A percentile compares a stretch with the other conserved stretches of the same genome.
Evolutionary conservation across 768 basidiomycete genomes (phyloP).

Genomic region (Collybia mongolica): DNA sequence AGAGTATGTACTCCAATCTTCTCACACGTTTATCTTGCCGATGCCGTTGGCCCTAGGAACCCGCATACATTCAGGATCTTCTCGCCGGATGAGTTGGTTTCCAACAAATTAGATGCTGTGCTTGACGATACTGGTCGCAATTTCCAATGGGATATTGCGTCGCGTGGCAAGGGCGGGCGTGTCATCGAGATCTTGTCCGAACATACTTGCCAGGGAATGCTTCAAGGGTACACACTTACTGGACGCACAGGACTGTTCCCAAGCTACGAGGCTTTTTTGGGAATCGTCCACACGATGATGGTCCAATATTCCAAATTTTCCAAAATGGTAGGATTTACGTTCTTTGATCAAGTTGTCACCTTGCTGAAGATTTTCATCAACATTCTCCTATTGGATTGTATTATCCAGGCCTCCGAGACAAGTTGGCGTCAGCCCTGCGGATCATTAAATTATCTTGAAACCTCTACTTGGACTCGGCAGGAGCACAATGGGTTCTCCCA

Average conservation of each 20-base stretch:
- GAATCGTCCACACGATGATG: constrained; percentile 89
- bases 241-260: constrained; percentile 86
- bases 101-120: constrained; percentile 85
- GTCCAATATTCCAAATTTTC: constrained; percentile 86
- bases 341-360: neutral
- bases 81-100: constrained; percentile 85
- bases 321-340: constrained; percentile 58
- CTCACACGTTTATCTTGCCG: neutral
- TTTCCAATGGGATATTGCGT: constrained; percentile 82
- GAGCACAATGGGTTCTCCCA: constrained; percentile 92
- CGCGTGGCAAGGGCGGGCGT: constrained; percentile 71
- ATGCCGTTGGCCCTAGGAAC: constrained; percentile 45
- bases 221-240: constrained; percentile 91
- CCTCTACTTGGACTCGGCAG: constrained; percentile 82
- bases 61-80: constrained; percentile 83
- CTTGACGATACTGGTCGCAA: constrained; percentile 68
- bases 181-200: constrained; percentile 89
- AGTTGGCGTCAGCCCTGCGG: constrained; percentile 71
- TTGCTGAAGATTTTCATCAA: neutral
- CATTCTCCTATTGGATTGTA: neutral
- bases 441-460: constrained; percentile 85
- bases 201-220: constrained; percentile 87
- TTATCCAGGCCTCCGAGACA: constrained; percentile 49
- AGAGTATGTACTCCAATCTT: constrained; percentile 33
- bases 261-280: constrained; percentile 88